Conservation (phyloP, 2,329 filamentous ascomycete species). For the Berkeleyomyces basicola region DNA sequence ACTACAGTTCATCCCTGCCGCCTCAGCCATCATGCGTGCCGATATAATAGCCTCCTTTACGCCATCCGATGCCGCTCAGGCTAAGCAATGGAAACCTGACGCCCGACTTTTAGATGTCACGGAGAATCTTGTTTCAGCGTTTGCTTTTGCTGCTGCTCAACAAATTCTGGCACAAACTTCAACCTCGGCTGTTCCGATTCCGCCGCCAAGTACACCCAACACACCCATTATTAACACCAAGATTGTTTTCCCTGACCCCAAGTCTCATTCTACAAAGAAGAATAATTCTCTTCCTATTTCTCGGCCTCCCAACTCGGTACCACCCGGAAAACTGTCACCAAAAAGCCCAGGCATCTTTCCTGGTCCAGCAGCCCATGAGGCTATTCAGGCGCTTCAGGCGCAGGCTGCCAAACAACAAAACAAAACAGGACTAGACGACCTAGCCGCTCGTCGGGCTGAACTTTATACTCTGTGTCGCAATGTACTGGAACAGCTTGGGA, state of each 20-base stretch:
- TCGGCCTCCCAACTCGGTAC: conserved; percentile 38
- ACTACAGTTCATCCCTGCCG: conserved; percentile 66
- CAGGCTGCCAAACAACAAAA: conserved; percentile 30
- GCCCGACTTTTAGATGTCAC: conserved; percentile 35
- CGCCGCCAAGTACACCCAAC: conserved; percentile 23
- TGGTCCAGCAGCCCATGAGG: conserved; percentile 24
- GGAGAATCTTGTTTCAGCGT: conserved; percentile 62
- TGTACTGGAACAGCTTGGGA: conserved; percentile 58
- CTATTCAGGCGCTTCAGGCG: conserved; percentile 24
- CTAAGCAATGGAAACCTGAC: background rate
- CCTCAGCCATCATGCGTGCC: conserved; percentile 61
- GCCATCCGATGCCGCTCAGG: conserved; percentile 24
- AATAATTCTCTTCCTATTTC: conserved; percentile 28
- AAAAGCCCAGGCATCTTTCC: conserved; percentile 38
- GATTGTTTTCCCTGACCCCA: conserved; percentile 34
- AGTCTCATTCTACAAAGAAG: conserved; percentile 36
- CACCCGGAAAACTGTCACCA: conserved; percentile 18
- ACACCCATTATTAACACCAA: conserved; percentile 8
- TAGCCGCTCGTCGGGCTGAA: conserved; percentile 70
- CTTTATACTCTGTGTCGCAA: conserved; percentile 66
- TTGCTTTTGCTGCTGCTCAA: conserved; percentile 59
- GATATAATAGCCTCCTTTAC: conserved; percentile 53
- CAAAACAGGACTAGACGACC: conserved; percentile 56
- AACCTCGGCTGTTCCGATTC: conserved; percentile 50
- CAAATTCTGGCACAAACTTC: conserved; percentile 63